Base-by-base conservation (phyloP, 805 yeast species). In the Wickerhamomyces pijperi region DNA sequence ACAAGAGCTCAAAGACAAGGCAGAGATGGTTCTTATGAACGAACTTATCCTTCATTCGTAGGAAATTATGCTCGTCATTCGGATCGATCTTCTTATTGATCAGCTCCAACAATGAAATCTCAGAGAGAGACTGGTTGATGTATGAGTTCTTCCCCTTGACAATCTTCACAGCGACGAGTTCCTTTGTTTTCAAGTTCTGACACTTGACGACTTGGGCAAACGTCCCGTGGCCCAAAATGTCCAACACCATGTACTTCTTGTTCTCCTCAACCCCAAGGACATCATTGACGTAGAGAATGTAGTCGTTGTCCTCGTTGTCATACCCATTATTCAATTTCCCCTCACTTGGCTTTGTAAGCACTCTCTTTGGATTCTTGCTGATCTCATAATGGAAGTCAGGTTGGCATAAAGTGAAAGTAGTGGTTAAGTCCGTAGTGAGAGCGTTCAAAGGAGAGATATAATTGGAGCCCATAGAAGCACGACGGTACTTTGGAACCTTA, bases 121-220 rank as follows among this genome's bases (percentile, higher is more conserved):
- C 99, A 40, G 90, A 82, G 49, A 90, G 68, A 35, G 94, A 82
- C 60, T 94, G 98, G 54, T 85, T 87, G 57, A 87, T 67, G 53
- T 82, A 88, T 9, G 94, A 95, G 5, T 95, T 85, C 54, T 82
- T 82, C 28, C 95, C 82, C 57, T 90, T 92, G 42, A 92, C 84
- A 34, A 92, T 94, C 60, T 92, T 92, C 29, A 92, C 94, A 1
- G 98, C 98, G 19, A 88, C 84, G 17, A 90, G 74, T 45, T 85
- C 90, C 54, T 86, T 92, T 1, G 57, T 54, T 36, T 59, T 61
- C 45, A 67, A 46, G 49, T 78, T 74, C 56, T 85, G 95, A 61
- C 97, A 90, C 61, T 90, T 92, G 33, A 88, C 94, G 36, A 92
- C 99, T 62, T 92, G 97, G 9, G 98, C 98, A 67, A 92, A 92